Evolutionary conservation across 257 asterid genomes (phyloP), one percentile per base, ranked within the genome.

Genomic region (Capsicum rhomboideum): DNA sequence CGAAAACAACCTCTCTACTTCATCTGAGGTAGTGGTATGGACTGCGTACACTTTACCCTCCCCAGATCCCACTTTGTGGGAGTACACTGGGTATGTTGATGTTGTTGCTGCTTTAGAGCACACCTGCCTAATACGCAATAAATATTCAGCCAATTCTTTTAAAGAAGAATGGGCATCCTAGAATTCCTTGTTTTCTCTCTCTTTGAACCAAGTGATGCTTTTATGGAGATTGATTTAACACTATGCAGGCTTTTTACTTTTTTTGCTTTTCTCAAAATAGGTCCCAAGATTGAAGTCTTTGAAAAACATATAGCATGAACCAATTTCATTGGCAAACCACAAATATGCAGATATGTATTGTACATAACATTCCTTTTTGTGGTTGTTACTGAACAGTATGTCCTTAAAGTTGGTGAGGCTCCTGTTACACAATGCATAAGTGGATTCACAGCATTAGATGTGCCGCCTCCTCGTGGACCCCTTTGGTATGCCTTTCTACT

Each of bases 391-490:
- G 84, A 34, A 61, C 91, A 94, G 98, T 94, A 94, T 71, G 89
- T 94, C 50, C 94, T 94, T 58, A 88, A 91, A 92, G 90, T 92
- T 72, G 97, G 97, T 1, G 94, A 92, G 82, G 97, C 94, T 23
- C 94, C 89, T 55, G 93, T 88, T 66, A 88, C 97, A 26, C 97
- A 93, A 86, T 94, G 98, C 92, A 90, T 94, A 12, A 92, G 97
- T 74, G 98, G 98, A 82, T 94, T 94, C 85, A 88, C 93, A 74
- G 97, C 97, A 79, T 86, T 94, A n/a, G 98, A 93, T 40, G 89
- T 94, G 80, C 89, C 94, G 4, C 97, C 98, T 6, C 98, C 98
- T 79, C 97, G 97, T 11, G 98, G 98, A 84, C 97, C 98, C 86
- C 90, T 93, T 23, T 94, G 98, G 98, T 94, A 93, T 63, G 26